These are phyloP conservation scores for Phyllosticta paracitricarpa DNA, from an alignment of 2,329 filamentous ascomycete species.

Conservation along the genomic window DNA sequence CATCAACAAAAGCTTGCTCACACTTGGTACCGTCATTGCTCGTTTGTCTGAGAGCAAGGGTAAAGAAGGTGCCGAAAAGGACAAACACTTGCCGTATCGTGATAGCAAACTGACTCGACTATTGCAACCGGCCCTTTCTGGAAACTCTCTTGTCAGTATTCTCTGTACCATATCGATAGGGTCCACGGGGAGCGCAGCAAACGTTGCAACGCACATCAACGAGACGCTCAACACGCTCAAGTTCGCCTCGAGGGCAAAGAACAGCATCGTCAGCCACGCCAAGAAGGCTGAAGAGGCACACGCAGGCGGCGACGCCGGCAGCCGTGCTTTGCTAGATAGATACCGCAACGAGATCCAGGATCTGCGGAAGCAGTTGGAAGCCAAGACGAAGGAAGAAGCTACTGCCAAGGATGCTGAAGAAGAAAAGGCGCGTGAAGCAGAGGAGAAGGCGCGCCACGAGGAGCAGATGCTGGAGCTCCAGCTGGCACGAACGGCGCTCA, in stretches of 20 bases:
- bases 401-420: conserved; percentile 59
- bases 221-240: conserved; percentile 96
- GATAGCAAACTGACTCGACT: conserved; percentile 95
- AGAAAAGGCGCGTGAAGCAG: conserved; percentile 51
- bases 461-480: conserved; percentile 99
- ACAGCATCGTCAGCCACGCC: conserved; percentile 94
- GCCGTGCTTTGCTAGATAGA: conserved; percentile 77
- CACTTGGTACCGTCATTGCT: conserved; percentile 88
- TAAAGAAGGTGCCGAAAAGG: conserved; percentile 69
- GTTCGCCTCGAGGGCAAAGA: conserved; percentile 92
- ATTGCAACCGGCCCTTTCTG: conserved; percentile 83
- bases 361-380: conserved; percentile 67
- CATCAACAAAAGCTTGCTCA: conserved; percentile 96
- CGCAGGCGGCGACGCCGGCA: conserved; percentile 65
- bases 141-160: conserved; percentile 91
- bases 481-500: conserved; percentile 84
- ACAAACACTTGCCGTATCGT: conserved; percentile 91
- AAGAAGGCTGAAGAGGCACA: conserved; percentile 89
- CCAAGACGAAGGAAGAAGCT: conserved; percentile 40
- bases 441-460: conserved; percentile 78
- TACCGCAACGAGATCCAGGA: conserved; percentile 90
- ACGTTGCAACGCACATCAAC: conserved; percentile 63
- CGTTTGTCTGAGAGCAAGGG: conserved; percentile 85
- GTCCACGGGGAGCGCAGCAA: conserved; percentile 59
- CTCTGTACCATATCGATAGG: conserved; percentile 92